Conservation (phyloP, 768 basidiomycete genomes). For the Boletellus ananas region DNA sequence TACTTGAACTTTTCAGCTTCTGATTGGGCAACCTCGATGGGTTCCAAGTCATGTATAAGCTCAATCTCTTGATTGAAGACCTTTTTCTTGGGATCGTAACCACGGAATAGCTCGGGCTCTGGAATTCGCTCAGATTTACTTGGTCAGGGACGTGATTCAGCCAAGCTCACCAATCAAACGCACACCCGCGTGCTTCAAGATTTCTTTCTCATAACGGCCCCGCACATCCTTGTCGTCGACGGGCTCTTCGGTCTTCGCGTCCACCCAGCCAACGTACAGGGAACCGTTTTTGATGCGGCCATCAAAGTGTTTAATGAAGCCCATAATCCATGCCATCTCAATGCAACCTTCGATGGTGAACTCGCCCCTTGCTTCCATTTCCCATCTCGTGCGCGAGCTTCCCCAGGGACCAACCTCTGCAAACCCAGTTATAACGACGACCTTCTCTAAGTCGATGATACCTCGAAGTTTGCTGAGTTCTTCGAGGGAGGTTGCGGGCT, state of each 20-base stretch:
- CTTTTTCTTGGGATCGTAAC: slow-evolving; percentile 97
- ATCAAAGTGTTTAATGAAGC: slow-evolving; percentile 97
- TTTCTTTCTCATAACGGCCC: slow-evolving; percentile 91
- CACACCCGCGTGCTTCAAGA: slow-evolving; percentile 86
- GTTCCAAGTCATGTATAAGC: slow-evolving; percentile 93
- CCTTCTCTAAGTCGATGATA: slow-evolving; percentile 92
- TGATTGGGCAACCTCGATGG: slow-evolving; percentile 85
- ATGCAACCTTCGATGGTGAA: slow-evolving; percentile 97
- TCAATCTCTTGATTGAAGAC: slow-evolving; percentile 96
- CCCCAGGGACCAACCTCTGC: slow-evolving; percentile 99
- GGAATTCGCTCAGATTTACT: slow-evolving; percentile 15
- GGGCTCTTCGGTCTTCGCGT: slow-evolving; percentile 87
- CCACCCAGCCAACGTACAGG: slow-evolving; percentile 97
- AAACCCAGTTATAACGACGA: slow-evolving; percentile 93
- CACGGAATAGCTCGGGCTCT: slow-evolving; percentile 98
- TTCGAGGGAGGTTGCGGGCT: slow-evolving; percentile 59
- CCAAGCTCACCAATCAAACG: slow-evolving; percentile 80
- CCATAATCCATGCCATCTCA: slow-evolving; percentile 99
- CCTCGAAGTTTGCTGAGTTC: slow-evolving; percentile 80
- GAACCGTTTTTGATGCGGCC: slow-evolving; percentile 92
- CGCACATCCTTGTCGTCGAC: slow-evolving; percentile 98
- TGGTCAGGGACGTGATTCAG: not conserved
- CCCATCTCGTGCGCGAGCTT: slow-evolving; percentile 96
- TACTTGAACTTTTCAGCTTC: slow-evolving; percentile 96
- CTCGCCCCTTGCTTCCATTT: slow-evolving; percentile 98